These are phyloP conservation scores for Hansenula anomala DNA, from an alignment of 1,139 yeast species.

Conservation along the genomic window DNA sequence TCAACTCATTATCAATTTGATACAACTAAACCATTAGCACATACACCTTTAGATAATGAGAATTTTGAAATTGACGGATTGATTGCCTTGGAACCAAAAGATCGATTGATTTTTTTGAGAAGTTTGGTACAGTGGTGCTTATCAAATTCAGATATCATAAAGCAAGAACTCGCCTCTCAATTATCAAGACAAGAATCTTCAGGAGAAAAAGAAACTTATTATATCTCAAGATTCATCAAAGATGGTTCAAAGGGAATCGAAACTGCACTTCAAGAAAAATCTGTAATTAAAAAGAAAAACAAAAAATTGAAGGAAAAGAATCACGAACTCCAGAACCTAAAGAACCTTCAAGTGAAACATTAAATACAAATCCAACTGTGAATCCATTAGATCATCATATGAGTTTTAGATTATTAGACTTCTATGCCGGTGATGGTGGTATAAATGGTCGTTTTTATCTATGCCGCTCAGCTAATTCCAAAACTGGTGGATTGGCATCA, in stretches of 20 bases:
- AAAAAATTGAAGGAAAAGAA: background rate
- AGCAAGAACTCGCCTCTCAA: constrained; percentile 29
- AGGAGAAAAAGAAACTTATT: constrained; percentile 35
- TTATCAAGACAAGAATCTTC: constrained; percentile 37
- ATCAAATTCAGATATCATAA: constrained; percentile 39
- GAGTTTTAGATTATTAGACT: constrained; percentile 36
- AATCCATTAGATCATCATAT: constrained; percentile 38
- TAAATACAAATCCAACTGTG: constrained; percentile 36
- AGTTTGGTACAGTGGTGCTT: constrained; percentile 47
- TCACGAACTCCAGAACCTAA: background rate
- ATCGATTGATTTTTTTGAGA: constrained; percentile 43
- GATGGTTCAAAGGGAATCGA: constrained; percentile 18
- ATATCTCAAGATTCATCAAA: constrained; percentile 33
- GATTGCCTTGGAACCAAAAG: constrained; percentile 38
- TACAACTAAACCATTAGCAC: constrained; percentile 20
- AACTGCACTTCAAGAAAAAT: constrained; percentile 6
- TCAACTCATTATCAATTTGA: constrained; percentile 20
- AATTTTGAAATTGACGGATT: constrained; percentile 42
- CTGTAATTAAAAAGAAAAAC: background rate
- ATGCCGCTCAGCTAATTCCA: constrained; percentile 36
- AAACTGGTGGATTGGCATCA: constrained; percentile 34
- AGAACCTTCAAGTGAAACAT: constrained; percentile 1
- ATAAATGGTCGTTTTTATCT: constrained; percentile 43
- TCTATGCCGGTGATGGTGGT: constrained; percentile 44
- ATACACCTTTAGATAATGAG: constrained; percentile 27